Percentiles rank a stretch among this genome's conserved stretches.
These are phyloP conservation scores for Paspalum notatum DNA, from an alignment of 176 grass and related monocot species.

Conservation along the genomic window DNA sequence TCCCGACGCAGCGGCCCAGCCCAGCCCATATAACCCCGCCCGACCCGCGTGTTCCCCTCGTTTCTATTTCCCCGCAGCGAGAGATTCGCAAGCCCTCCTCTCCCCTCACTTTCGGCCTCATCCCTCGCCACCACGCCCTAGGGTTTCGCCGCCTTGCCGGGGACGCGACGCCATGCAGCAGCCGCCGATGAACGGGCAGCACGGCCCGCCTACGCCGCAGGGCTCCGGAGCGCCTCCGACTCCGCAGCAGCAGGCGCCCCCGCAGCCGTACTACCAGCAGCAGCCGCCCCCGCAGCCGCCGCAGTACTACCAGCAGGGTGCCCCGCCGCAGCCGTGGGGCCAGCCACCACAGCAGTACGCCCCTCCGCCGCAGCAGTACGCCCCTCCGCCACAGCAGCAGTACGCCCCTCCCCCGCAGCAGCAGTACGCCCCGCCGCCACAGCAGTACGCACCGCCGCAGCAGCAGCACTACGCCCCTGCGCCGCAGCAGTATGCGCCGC, in stretches of 20 bases:
- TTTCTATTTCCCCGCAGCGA: slow-evolving; percentile 22
- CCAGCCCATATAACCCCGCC: slow-evolving; percentile 13
- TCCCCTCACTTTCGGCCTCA: not conserved
- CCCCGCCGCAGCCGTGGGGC: slow-evolving; percentile 1
- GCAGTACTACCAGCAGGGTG: slow-evolving; percentile 37
- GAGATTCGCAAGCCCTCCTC: slow-evolving; percentile 33
- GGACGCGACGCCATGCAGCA: slow-evolving; percentile 41
- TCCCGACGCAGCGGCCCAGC: not conserved
- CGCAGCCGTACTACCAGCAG: slow-evolving; percentile 32
- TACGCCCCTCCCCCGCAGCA: slow-evolving; percentile 40
- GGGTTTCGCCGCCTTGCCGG: slow-evolving; percentile 53
- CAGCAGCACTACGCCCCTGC: slow-evolving; percentile 37
- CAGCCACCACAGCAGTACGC: slow-evolving; percentile 32
- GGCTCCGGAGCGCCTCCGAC: not conserved
- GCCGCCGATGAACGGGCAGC: slow-evolving; percentile 43
- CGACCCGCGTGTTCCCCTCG: not conserved
- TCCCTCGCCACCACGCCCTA: slow-evolving; percentile 51
- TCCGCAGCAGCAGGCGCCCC: not conserved
- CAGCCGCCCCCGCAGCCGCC: not conserved
- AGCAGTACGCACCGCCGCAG: slow-evolving; percentile 41
- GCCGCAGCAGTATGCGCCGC: slow-evolving; percentile 51
- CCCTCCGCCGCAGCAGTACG: slow-evolving; percentile 32
- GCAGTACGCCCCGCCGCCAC: slow-evolving; percentile 43
- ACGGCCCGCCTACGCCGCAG: not conserved
- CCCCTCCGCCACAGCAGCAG: slow-evolving; percentile 21